Evolutionary conservation across 2,329 filamentous ascomycete species (phyloP).

Genomic region (Pseudovirgaria hyperparasitica): DNA sequence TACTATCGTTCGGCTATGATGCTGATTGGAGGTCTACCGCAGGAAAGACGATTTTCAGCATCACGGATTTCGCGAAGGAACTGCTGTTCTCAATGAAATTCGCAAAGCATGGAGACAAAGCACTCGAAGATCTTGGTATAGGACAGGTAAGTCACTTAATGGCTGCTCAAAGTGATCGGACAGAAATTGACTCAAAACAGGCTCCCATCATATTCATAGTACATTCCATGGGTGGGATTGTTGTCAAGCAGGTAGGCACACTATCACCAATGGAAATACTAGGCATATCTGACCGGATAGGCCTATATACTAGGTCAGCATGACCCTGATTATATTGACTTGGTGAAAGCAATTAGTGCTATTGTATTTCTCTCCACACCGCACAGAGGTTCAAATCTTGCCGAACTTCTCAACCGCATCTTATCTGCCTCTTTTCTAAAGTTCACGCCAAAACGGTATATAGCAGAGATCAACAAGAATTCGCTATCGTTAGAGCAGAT

Average conservation of each 20-base stretch:
- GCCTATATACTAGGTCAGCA: conserved; percentile 12
- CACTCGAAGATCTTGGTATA: conserved; percentile 10
- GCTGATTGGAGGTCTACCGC: conserved; percentile 10
- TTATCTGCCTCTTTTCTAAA: conserved; percentile 6
- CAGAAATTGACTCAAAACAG: no score
- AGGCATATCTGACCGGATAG: no score
- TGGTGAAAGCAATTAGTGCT: conserved; percentile 12
- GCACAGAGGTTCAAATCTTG: conserved; percentile 18
- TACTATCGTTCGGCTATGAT: conserved; percentile 25
- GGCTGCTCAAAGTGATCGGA: no score
- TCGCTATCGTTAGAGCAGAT: conserved; percentile 11
- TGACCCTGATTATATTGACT: conserved; percentile 13
- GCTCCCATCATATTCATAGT: conserved; percentile 17
- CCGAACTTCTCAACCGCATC: conserved; percentile 17
- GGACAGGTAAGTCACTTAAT: no score
- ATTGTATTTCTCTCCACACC: conserved; percentile 23
- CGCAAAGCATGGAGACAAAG: conserved; percentile 9
- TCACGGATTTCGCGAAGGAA: conserved; percentile 22
- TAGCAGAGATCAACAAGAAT: conserved; percentile 14
- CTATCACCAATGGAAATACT: no score
- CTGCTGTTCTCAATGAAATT: conserved; percentile 17
- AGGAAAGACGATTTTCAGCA: conserved; percentile 8
- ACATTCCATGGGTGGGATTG: conserved; percentile 19
- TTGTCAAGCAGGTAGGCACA: conserved; percentile 17
- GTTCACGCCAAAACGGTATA: conserved; percentile 14